These are phyloP conservation scores for Nannizziopsis arthrosporioides DNA, from an alignment of 2,329 filamentous ascomycete species.

Conservation along the genomic window DNA sequence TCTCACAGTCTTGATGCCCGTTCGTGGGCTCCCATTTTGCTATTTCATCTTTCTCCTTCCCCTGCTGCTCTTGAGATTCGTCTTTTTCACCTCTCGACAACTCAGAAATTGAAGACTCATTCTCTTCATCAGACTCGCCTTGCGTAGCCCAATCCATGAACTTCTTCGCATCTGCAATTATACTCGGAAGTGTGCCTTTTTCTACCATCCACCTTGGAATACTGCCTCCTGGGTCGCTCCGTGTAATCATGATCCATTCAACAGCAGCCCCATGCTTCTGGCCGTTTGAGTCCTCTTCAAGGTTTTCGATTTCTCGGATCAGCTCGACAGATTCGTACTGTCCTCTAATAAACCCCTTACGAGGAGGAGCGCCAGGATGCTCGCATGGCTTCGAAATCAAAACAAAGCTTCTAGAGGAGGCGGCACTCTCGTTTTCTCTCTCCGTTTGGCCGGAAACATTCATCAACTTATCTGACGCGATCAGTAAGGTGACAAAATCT, in stretches of 20 bases:
- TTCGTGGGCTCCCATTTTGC: too few relatives aligned
- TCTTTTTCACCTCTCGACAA: too few relatives aligned
- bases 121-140: conserved; percentile 18
- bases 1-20: not conserved
- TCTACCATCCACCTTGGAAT: conserved; percentile 89
- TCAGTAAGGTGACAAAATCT: conserved; percentile 72
- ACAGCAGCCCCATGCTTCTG: conserved; percentile 40
- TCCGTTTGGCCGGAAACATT: conserved; percentile 24
- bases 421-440: conserved; percentile 18
- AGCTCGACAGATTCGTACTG: conserved; percentile 86
- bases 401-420: conserved; percentile 59
- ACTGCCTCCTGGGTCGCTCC: conserved; percentile 77
- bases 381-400: conserved; percentile 74
- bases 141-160: conserved; percentile 67
- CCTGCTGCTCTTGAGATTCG: not conserved
- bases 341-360: conserved; percentile 66
- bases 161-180: conserved; percentile 65
- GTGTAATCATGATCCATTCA: conserved; percentile 88
- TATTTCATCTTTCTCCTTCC: not conserved
- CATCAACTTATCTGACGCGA: conserved; percentile 46
- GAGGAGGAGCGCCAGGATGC: conserved; percentile 60
- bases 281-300: not conserved
- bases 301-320: conserved; percentile 62
- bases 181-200: conserved; percentile 69
- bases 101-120: not conserved